Evolutionary conservation across 208 protist species (phyloP).

Genomic region (Tritrichomonas musculus): DNA sequence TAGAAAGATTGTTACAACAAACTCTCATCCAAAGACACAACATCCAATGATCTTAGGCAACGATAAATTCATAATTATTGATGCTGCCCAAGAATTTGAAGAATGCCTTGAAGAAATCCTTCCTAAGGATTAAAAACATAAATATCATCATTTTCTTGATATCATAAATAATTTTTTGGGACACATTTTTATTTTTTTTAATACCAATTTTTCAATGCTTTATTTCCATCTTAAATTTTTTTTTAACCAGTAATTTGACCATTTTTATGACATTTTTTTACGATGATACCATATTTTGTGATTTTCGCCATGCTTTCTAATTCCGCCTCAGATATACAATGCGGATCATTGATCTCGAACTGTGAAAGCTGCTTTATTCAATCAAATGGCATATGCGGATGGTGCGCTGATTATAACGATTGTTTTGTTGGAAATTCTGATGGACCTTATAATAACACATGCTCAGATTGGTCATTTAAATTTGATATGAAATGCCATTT

Average conservation of each 20-base stretch:
- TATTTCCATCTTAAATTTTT: too few relatives aligned
- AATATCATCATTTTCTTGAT: too few relatives aligned
- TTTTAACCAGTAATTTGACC: too few relatives aligned
- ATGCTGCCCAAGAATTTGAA: neutral
- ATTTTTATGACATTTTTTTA: too few relatives aligned
- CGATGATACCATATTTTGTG: too few relatives aligned
- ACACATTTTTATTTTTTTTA: too few relatives aligned
- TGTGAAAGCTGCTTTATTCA: neutral
- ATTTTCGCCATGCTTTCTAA: too few relatives aligned
- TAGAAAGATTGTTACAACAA: conserved; percentile 3
- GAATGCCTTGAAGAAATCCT: neutral
- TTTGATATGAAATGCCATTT: conserved; percentile 13
- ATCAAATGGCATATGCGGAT: neutral
- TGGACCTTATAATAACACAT: neutral
- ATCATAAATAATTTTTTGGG: too few relatives aligned
- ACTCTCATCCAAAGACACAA: neutral
- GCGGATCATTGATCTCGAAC: too few relatives aligned
- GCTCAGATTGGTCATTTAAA: neutral
- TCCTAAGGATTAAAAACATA: neutral
- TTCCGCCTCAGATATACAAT: too few relatives aligned
- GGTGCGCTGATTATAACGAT: neutral
- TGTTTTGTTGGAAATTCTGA: neutral
- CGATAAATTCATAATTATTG: neutral
- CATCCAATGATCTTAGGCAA: neutral
- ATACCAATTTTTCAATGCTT: too few relatives aligned